phyloP scores from a whole-genome alignment of 2,329 filamentous ascomycete genomes.

The Colletotrichum australisinense region DNA sequence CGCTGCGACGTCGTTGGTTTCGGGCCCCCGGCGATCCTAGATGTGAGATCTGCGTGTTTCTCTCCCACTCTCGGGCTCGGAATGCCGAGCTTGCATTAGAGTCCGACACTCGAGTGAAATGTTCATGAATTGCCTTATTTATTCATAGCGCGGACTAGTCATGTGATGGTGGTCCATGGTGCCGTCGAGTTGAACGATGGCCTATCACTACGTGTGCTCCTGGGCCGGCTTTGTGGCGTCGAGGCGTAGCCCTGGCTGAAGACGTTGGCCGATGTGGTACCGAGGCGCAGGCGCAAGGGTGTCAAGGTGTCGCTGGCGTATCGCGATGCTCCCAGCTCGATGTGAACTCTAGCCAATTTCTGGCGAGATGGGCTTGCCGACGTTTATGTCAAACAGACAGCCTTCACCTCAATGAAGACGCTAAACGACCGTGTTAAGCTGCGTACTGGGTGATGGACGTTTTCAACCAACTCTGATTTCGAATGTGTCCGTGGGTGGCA shows the following conservation, averaged over 20 bases:
- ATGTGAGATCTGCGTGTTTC: slow-evolving; percentile 1
- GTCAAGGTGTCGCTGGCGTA: background rate
- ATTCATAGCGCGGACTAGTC: background rate
- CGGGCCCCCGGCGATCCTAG: background rate
- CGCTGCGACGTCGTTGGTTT: slow-evolving; percentile 23
- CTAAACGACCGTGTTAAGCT: too few species aligned
- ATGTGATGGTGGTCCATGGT: background rate
- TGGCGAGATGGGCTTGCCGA: too few species aligned
- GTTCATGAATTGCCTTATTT: background rate
- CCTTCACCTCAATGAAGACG: too few species aligned
- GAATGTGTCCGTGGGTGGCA: too few species aligned
- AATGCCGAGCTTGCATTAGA: slow-evolving; percentile 3
- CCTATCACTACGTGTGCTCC: background rate
- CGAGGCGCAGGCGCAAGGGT: background rate
- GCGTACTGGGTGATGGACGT: too few species aligned
- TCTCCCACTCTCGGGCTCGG: background rate
- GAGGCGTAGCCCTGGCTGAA: background rate
- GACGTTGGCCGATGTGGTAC: background rate
- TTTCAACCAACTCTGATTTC: too few species aligned
- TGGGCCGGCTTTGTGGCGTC: background rate
- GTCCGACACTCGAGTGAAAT: background rate
- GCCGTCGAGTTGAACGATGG: background rate
- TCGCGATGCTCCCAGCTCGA: background rate
- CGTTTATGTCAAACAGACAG: too few species aligned
- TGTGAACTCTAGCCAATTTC: too few species aligned